Base-by-base conservation (phyloP, 1,284 basidiomycete genomes). In the Papiliotrema nemorosa region DNA sequence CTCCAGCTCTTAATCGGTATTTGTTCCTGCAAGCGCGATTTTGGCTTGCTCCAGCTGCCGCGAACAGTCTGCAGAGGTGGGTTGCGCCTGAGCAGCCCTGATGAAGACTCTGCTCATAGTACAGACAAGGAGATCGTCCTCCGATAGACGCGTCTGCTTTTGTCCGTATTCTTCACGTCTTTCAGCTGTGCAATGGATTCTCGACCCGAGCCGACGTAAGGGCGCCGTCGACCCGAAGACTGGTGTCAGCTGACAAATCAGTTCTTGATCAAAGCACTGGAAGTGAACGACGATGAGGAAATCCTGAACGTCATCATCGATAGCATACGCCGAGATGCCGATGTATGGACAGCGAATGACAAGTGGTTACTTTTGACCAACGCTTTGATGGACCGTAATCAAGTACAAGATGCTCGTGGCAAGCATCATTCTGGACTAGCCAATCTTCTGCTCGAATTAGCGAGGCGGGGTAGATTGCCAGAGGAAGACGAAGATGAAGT, bases 271-370 rank as follows among this genome's bases (percentile, higher is more conserved):
- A 58, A 60, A 20, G 65, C 67, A 20, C 54, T 71, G 22, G 58
- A 54, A n/a, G 52, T 59, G 16, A 62, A 61, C 10, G 59, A 64
- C 3, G 64, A 72, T 51, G 58, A 62, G 13, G 69, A 69, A 41
- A 64, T 72, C 10, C 54, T 73, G 13, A 50, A 60, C 21, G 55
- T 70, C 39, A 62, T 64, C 21, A 53, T 71, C 25, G 70, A 73
- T 45, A 63, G 59, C 14, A 52, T 72, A 14, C 55, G 58, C 41
- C 60, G 71, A 12, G 65, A 68, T 37, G 71, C 66, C 10, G 70
- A 72, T 44, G 58, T 64, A 2, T 73, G 70, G 70, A 73, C 71
- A 1, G 63, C 69, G 1, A 70, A 69, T 48, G 71, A 73, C 51
- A 59, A 67, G 9, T 72, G 69, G 69, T 55, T 48, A 5, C 54